Base-by-base conservation (phyloP, 192 early-diverging fungal genomes). In the Nowakowskiella sp. region DNA sequence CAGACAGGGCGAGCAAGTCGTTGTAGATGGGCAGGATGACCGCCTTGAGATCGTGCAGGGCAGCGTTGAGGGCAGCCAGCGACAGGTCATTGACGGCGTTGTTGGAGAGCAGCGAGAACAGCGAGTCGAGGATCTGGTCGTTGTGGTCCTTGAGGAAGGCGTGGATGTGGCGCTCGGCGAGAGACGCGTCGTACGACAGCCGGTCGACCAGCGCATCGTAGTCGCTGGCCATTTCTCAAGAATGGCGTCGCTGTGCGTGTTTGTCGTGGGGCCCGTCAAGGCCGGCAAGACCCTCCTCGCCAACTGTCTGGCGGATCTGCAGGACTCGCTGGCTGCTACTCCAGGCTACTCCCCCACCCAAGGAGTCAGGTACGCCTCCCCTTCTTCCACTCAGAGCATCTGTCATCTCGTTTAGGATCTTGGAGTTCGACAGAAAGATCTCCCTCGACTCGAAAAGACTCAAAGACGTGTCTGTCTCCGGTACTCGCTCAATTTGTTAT, bases 311-410 rank as follows among this genome's bases (percentile, higher is more conserved):
- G 72, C 65, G 5, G 72, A 74, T 22, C 31, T 74, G 28, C 24
- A 61, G 9, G 72, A 74, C 36, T 58, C 57, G 6, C 44, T 74
- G 16, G 50, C 49, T 31, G 47, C 32, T 2, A 49, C 25, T 19
- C 58, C 59, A 26, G n/a, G n/a, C n/a, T 74, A 74, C 49, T 68
- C 64, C 49, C 72, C 72, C 22, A 74, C 72, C 4, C 55, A 65
- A 43, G 72, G 72, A 6, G 72, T 74, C 3, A 29, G 72, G 68
- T 67, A 30, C 7, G 6, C 28, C 34, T n/a, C 25, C 16, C 6
- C 29, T 7, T 25, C 16, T 19, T 33, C 19, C 13, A 13, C n/a
- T 7, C 23, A 13, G 31, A 21, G 9, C 28, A 23, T 49, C 44
- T 61, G 27, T 10, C 30, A 25, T 26, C 7, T 55, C 2, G 6